Base-by-base conservation (phyloP, 192 early-diverging fungal species). In the Ambispora gerdemannii region DNA sequence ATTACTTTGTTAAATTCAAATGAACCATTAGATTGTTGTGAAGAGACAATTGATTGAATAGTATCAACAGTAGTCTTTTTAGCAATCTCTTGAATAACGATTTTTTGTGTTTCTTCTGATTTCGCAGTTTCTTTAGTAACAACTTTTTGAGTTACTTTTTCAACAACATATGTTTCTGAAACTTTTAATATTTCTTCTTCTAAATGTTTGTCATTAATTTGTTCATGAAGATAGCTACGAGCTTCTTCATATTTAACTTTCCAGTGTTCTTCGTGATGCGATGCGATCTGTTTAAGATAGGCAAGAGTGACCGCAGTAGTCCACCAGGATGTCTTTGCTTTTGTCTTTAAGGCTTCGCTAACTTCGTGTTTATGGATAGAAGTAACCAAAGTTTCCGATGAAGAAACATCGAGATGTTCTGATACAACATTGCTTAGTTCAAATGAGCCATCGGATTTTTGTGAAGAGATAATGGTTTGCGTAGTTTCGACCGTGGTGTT, bases 381-480 rank as follows among this genome's bases (percentile, higher is more conserved):
- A 0, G 52, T 24, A 0, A 53, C 52, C 13, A 53, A 13, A 22
- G 52, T 25, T 3, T 22, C 52, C 22, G 52, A 17, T 15, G 52
- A 53, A 0, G 52, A 25, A 53, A 25, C 22, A 53, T 51, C 24
- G 50, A 53, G 52, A 8, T 53, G 22, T 11, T 53, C 22, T 20
- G 52, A 11, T 13, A 53, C 27, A 25, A 25, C 20, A 0, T 53
- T 8, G 6, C 7, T 53, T 25, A 53, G 22, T 53, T 53, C 52
- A 53, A 53, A 53, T 20, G 52, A 53, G 27, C 52, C 52, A 25
- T 53, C 52, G 27, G 4, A 11, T 53, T 53, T 53, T 53, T 53
- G 52, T 53, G 52, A 25, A 25, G 52, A 53, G 17, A 53, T 25
- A 24, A 53, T 53, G 0, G 52, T 22, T 53, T 53, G 0, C 8